Evolutionary conservation across 208 protist species (phyloP), one percentile per base, ranked within the genome.

Genomic region (Acanthamoeba divionensis): DNA sequence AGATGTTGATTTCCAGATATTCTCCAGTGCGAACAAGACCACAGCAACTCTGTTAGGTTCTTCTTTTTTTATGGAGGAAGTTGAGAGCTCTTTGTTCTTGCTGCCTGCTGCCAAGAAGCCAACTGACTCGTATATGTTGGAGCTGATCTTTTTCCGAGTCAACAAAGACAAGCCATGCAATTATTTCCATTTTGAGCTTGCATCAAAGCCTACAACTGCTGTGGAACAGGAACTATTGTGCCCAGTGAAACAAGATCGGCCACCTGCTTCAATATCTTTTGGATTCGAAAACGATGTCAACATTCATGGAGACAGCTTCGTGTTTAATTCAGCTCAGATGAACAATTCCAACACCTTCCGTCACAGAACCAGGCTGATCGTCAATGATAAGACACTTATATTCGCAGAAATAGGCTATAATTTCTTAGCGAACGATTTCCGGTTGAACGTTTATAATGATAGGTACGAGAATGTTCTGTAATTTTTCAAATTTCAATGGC

Each of bases 41-140:
- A n/a, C 10, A 8, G 69, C 47, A 2, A 38, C 69, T 13, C 33
- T 85, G 50, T 9, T 85, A 31, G 75, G 75, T 9, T 65, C 65
- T 44, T 38, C 75, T 31, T 66, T 66, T 55, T 29, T 24, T 21
- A 85, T 85, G 75, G 33, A 85, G 75, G 41, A 2, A 15, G 65
- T 85, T 38, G 75, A 85, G 75, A 85, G 75, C 75, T 21, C n/a
- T 7, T 55, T 85, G n/a, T 85, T 85, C 52, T 85, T 85, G 52
- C 21, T 85, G 5, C 75, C 75, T 0, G 75, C 10, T 13, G 36
- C 36, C 36, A 41, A 41, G 36, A 41, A 41, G 2, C 63, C 75
- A 38, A 5, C 7, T 36, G 33, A 36, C 31, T 47, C 0, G 36
- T 44, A 85, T 26, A 31, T 85, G 45, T 55, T 85, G 1, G 75